Conservation (phyloP, 257 asterid genomes). For the Fraxinus cuspidata region DNA sequence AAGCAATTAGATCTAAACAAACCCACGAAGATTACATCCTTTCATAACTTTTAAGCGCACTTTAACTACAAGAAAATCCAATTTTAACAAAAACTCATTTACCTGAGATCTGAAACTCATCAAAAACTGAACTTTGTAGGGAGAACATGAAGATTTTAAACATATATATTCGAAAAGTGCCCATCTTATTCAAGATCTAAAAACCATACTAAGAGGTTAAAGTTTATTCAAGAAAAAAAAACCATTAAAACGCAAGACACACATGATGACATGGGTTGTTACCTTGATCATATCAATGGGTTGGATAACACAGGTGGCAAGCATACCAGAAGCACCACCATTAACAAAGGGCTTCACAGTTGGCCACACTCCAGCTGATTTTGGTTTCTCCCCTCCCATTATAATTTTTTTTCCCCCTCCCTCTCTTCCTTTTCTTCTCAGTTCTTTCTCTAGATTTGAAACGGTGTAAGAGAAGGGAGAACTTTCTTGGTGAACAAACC, state of each 20-base stretch:
- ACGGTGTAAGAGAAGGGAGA: background rate
- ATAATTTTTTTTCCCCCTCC: background rate
- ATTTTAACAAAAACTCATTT: background rate
- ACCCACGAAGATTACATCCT: conserved; percentile 9
- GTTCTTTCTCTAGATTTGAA: conserved; percentile 11
- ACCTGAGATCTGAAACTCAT: background rate
- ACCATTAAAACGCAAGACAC: background rate
- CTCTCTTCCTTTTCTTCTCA: background rate
- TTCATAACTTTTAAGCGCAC: background rate
- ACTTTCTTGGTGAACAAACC: background rate
- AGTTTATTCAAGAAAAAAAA: background rate
- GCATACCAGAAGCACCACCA: conserved; percentile 97
- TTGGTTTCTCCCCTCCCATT: conserved; percentile 76
- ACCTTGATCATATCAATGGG: conserved; percentile 99
- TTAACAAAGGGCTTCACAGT: conserved; percentile 86
- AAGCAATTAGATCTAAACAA: conserved; percentile 32
- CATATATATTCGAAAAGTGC: background rate
- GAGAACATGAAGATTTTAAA: background rate
- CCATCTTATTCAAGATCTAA: background rate
- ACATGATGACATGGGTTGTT: background rate
- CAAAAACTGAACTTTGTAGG: background rate
- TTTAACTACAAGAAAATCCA: background rate
- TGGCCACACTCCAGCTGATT: conserved; percentile 74
- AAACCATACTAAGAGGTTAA: background rate
- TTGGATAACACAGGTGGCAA: conserved; percentile 92